These are phyloP conservation scores for Tulasnella sp. DNA, from an alignment of 768 basidiomycete species.

Conservation along the genomic window DNA sequence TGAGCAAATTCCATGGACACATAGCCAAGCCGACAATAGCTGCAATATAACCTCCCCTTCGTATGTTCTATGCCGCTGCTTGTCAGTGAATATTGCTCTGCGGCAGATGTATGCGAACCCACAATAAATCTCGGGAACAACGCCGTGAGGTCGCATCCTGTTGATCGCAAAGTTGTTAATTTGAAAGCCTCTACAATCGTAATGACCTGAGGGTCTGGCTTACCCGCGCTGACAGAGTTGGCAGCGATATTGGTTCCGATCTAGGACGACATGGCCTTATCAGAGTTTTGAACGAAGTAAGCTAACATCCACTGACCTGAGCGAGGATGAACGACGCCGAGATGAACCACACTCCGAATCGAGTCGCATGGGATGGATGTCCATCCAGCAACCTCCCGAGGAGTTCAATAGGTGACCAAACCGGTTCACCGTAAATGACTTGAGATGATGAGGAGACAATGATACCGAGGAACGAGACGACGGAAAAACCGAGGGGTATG, in stretches of 20 bases:
- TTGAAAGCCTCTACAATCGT: too few species aligned
- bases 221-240: conserved; percentile 69
- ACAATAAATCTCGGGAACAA: conserved; percentile 61
- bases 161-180: too few species aligned
- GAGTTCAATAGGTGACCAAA: conserved; percentile 72
- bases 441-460: conserved; percentile 70
- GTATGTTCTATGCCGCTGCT: conserved; percentile 47
- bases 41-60: conserved; percentile 75
- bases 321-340: conserved; percentile 68
- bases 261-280: conserved; percentile 1
- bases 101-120: conserved; percentile 30
- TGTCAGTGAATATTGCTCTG: conserved; percentile 1
- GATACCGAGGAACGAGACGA: conserved; percentile 72
- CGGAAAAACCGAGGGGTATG: conserved; percentile 59
- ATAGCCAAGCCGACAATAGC: conserved; percentile 66
- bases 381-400: conserved; percentile 58
- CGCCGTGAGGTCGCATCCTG: conserved; percentile 59
- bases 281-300: neutral
- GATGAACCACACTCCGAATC: conserved; percentile 67
- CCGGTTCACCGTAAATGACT: conserved; percentile 62
- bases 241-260: conserved; percentile 67
- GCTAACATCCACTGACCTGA: conserved; percentile 34
- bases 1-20: conserved; percentile 42
- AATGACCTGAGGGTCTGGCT: too few species aligned
- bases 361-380: conserved; percentile 48